A percentile compares a stretch with the other conserved stretches of the same genome.
Conservation (phyloP, 2,329 filamentous ascomycete species). For the Diaporthe sp. region DNA sequence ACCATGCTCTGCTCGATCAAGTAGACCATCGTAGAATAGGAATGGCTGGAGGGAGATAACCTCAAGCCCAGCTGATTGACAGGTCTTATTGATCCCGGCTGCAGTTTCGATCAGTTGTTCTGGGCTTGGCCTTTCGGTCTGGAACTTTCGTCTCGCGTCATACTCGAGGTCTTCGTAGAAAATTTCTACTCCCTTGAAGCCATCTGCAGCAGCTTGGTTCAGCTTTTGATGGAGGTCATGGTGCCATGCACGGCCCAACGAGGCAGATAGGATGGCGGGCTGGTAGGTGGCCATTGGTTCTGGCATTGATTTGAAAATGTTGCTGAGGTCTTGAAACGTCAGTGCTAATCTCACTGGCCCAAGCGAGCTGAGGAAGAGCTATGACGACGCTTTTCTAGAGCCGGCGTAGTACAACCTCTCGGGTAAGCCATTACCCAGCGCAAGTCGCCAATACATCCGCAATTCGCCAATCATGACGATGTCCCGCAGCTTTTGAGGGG, state of each 20-base stretch:
- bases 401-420: not conserved
- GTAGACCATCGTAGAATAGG: constrained; percentile 70
- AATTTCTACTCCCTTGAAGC: constrained; percentile 69
- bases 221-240: constrained; percentile 6
- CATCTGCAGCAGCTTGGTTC: constrained; percentile 41
- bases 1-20: constrained; percentile 60
- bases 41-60: constrained; percentile 73
- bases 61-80: constrained; percentile 56
- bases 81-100: constrained; percentile 58
- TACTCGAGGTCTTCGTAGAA: constrained; percentile 74
- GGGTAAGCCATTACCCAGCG: constrained; percentile 6
- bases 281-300: not conserved
- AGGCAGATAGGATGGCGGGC: constrained; percentile 2
- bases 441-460: not conserved
- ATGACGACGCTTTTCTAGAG: not conserved
- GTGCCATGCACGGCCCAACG: constrained; percentile 12
- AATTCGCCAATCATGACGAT: not conserved
- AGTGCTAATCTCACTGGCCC: not conserved
- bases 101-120: constrained; percentile 58
- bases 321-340: too few species aligned
- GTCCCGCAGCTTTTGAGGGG: not conserved
- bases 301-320: not conserved
- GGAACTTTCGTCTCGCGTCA: constrained; percentile 3
- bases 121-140: constrained; percentile 49
- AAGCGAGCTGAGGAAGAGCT: not conserved